phyloP scores from a whole-genome alignment of 345 rosid genomes.

The Pistacia atlantica region DNA sequence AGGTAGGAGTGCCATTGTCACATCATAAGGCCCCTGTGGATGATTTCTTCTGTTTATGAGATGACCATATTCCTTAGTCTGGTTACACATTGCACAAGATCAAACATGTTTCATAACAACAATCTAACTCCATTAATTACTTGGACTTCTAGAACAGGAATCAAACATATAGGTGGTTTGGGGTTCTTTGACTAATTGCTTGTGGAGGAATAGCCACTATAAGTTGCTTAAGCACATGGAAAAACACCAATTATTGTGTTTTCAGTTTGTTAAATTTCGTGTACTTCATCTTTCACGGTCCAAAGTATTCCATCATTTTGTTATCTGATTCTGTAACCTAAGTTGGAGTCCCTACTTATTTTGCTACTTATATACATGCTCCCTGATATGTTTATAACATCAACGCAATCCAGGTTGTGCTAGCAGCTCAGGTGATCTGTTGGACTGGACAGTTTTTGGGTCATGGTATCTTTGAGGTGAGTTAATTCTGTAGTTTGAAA shows the following conservation, averaged over 20 bases:
- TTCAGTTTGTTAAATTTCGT: background rate
- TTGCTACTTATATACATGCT: background rate
- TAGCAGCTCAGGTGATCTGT: constrained; percentile 69
- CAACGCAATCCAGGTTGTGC: constrained; percentile 52
- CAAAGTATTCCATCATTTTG: background rate
- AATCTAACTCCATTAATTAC: background rate
- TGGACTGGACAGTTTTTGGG: constrained; percentile 86
- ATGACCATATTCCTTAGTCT: background rate
- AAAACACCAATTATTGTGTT: background rate
- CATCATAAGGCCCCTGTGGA: background rate
- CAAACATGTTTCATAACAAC: background rate
- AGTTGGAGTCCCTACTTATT: background rate
- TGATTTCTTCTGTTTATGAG: background rate
- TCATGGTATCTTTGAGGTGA: constrained; percentile 89
- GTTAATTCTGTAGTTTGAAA: background rate
- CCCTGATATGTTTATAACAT: background rate
- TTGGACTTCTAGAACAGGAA: background rate
- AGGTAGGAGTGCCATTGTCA: background rate
- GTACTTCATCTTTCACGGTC: background rate
- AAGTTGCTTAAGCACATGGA: background rate
- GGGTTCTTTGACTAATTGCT: no score
- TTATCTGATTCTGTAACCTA: background rate
- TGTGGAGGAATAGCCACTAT: background rate
- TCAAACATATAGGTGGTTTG: background rate
- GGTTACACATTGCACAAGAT: background rate